Evolutionary conservation across 1,284 basidiomycete species (phyloP).

Genomic region (Sanghuangporus baumii): DNA sequence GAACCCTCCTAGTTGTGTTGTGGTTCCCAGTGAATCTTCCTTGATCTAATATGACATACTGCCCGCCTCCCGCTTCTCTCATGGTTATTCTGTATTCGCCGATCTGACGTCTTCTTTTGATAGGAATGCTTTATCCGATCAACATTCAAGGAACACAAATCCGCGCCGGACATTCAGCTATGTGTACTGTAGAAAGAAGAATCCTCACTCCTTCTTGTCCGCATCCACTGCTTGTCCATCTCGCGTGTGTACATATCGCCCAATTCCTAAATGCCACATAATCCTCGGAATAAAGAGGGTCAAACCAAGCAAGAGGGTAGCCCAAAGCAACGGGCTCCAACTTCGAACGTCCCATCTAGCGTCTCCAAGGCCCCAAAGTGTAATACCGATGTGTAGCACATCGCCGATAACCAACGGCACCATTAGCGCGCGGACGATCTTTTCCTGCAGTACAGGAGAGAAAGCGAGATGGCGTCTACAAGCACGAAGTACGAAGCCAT

Average conservation of each 20-base stretch:
- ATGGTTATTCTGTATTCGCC: background rate
- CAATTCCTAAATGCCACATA: conserved; percentile 68
- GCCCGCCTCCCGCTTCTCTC: background rate
- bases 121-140: too few relatives aligned
- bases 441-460: conserved; percentile 62
- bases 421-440: conserved; percentile 55
- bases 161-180: background rate
- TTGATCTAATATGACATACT: conserved; percentile 84
- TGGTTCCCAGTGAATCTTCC: conserved; percentile 52
- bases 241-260: conserved; percentile 61
- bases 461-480: conserved; percentile 51
- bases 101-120: too few relatives aligned
- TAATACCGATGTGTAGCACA: conserved; percentile 55
- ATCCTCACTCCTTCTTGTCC: background rate
- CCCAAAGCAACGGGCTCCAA: conserved; percentile 67
- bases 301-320: conserved; percentile 57
- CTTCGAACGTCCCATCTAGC: conserved; percentile 48
- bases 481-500: conserved; percentile 57
- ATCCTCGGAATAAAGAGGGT: conserved; percentile 60
- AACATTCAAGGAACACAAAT: too few relatives aligned
- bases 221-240: conserved; percentile 33
- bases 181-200: background rate
- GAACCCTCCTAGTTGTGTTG: conserved; percentile 41
- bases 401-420: conserved; percentile 66
- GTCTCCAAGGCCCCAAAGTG: conserved; percentile 68